phyloP scores from a whole-genome alignment of 768 basidiomycete genomes.

The Mycena galopus region DNA sequence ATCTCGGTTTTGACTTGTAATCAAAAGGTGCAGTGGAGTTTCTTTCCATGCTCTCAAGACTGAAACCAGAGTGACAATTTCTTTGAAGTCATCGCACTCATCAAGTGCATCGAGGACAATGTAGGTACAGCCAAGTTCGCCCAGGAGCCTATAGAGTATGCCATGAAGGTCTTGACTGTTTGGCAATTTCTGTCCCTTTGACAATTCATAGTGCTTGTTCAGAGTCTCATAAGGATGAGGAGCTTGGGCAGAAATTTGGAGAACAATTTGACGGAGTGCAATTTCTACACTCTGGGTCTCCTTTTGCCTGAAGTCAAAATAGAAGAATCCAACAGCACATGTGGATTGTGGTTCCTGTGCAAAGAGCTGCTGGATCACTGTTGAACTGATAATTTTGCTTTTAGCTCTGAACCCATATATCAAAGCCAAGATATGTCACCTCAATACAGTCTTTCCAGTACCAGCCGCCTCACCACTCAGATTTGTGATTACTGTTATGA shows the following conservation, averaged over 20 bases:
- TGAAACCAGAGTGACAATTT: not conserved
- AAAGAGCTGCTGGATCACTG: not conserved
- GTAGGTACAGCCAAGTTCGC: not conserved
- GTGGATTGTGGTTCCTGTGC: not conserved
- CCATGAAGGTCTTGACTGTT: too few species aligned
- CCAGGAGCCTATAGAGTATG: too few species aligned
- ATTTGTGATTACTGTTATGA: not conserved
- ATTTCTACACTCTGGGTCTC: not conserved
- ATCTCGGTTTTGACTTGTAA: conserved; percentile 7
- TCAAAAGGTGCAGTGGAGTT: not conserved
- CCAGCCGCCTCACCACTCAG: not conserved
- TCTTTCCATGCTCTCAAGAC: not conserved
- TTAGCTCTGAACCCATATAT: not conserved
- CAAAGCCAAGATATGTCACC: not conserved
- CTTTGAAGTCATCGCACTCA: not conserved
- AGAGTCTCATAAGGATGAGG: not conserved
- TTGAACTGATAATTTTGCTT: not conserved
- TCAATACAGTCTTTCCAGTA: not conserved
- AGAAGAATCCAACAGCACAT: not conserved
- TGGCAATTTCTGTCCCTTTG: not conserved
- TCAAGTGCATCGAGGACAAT: not conserved
- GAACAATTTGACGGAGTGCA: not conserved
- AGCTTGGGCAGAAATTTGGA: too few species aligned
- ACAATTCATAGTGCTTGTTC: not conserved
- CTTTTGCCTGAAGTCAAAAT: not conserved